A percentile compares a stretch with the other conserved stretches of the same genome.
phyloP scores from a whole-genome alignment of 768 basidiomycete genomes.

The Gloeopeniophorella convolvens region DNA sequence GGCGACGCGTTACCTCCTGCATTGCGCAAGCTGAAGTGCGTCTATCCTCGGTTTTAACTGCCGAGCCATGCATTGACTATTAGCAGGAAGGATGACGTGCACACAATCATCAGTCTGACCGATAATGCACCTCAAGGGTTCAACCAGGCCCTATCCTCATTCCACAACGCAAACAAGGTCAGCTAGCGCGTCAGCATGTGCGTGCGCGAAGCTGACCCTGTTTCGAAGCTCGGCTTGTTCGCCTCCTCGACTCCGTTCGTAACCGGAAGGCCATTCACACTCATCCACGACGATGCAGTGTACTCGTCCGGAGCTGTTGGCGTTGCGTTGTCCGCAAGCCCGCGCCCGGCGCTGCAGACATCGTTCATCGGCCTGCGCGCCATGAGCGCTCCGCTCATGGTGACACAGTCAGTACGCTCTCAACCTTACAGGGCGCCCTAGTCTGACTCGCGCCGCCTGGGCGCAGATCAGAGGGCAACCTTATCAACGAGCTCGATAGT shows the following conservation, averaged over 20 bases:
- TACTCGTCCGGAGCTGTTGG: constrained; percentile 66
- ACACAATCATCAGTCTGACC: constrained; percentile 46
- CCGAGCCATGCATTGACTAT: background rate
- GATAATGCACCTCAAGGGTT: constrained; percentile 56
- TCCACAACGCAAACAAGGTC: constrained; percentile 46
- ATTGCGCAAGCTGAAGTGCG: constrained; percentile 36
- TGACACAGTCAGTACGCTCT: constrained; percentile 43
- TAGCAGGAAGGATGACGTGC: constrained; percentile 23
- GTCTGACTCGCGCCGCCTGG: background rate
- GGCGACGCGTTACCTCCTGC: constrained; percentile 31
- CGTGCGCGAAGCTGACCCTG: background rate
- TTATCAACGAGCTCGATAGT: constrained; percentile 51
- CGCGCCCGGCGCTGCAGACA: constrained; percentile 20
- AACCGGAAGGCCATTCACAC: constrained; percentile 66
- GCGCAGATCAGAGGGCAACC: constrained; percentile 67
- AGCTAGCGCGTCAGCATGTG: constrained; percentile 12
- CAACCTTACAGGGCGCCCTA: background rate
- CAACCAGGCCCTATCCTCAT: constrained; percentile 34
- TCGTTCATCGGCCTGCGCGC: constrained; percentile 36
- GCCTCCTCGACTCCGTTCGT: constrained; percentile 75
- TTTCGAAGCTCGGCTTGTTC: constrained; percentile 54
- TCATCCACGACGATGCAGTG: constrained; percentile 52
- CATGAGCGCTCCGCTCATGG: constrained; percentile 40
- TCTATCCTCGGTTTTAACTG: background rate
- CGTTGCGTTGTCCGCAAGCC: constrained; percentile 34